These are phyloP conservation scores for Globisporangium echinulatum DNA, from an alignment of 352 stramenopile genomes.

Conservation along the genomic window DNA sequence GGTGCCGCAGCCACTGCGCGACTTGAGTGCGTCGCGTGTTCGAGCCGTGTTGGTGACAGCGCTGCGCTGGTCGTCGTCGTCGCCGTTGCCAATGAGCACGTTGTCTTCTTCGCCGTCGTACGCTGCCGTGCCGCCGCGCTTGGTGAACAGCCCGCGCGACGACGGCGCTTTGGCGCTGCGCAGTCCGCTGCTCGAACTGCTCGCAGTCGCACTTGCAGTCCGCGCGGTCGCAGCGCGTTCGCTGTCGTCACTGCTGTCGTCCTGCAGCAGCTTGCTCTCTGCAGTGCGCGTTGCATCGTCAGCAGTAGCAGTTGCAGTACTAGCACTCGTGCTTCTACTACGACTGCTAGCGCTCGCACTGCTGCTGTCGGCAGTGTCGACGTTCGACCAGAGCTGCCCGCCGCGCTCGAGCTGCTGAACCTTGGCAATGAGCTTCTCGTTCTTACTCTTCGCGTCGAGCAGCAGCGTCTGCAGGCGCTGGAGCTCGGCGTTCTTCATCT, in stretches of 20 bases:
- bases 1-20: slow-evolving; percentile 5
- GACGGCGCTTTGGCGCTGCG: slow-evolving; percentile 24
- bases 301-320: background rate
- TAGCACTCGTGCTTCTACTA: background rate
- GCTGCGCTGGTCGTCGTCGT: slow-evolving; percentile 25
- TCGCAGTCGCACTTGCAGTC: background rate
- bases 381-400: slow-evolving; percentile 63
- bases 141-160: slow-evolving; percentile 57
- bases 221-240: slow-evolving; percentile 3
- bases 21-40: slow-evolving; percentile 10
- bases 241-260: slow-evolving; percentile 11
- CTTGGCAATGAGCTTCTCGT: slow-evolving; percentile 62
- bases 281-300: background rate
- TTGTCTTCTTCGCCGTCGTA: slow-evolving; percentile 55
- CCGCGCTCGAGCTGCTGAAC: slow-evolving; percentile 66
- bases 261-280: slow-evolving; percentile 10
- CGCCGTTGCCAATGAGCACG: slow-evolving; percentile 46
- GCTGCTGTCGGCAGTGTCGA: slow-evolving; percentile 1
- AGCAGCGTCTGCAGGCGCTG: slow-evolving; percentile 51
- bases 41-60: background rate
- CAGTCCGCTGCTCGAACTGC: background rate
- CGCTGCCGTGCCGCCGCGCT: slow-evolving; percentile 24
- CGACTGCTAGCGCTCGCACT: background rate
- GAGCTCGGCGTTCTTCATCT: slow-evolving; percentile 79
- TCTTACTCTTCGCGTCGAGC: slow-evolving; percentile 57